Base-by-base conservation (phyloP, 2,329 filamentous ascomycete species). In the Colletotrichum lindemuthianum region DNA sequence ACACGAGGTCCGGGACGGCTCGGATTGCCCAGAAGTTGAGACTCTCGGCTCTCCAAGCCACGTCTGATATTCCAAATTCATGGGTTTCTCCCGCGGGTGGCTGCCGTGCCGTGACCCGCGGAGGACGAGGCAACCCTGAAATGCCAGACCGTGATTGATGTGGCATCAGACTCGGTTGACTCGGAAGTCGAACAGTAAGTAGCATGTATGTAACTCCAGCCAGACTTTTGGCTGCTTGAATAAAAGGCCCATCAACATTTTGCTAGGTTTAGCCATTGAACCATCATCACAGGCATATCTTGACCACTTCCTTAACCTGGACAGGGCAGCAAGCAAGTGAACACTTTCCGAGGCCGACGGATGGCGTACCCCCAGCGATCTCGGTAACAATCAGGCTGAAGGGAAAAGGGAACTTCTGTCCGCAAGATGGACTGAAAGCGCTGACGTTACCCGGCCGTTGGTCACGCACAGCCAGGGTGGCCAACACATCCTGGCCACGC, bases 101-200 rank as follows among this genome's bases (percentile, higher is more conserved):
- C 58, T 54, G 41, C 41, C 41, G 41, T 34, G 58, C 44, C 53
- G 43, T 39, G 34, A 41, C 10, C 40, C 41, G 43, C 12, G 8
- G 9, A 48, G 44, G 16, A 15, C 39, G 12, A 55, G 49, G 34
- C 34, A 41, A 10, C 41, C 58, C 16, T 60, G 49, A n/a, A 41
- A 54, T 44, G 8, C 33, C 34, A 57, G 32, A 34, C 12, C 32
- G 33, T 53, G 48, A 59, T 59, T 53, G 41, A 45, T 59, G 40
- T 59, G 39, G 36, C 37, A 6, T 1, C 8, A 9, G 10, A 8
- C 39, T 44, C 37, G 12, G 24, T 24, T 24, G 4, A 24, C 24
- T 24, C 24, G 24, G 24, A 1, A 24, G 24, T 24, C 24, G 24
- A 24, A 24, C 24, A 24, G 24, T 4, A 24, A 24, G 24, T 24